phyloP scores from a whole-genome alignment of 805 yeast genomes.

The Teunomyces lycoperdinae region DNA sequence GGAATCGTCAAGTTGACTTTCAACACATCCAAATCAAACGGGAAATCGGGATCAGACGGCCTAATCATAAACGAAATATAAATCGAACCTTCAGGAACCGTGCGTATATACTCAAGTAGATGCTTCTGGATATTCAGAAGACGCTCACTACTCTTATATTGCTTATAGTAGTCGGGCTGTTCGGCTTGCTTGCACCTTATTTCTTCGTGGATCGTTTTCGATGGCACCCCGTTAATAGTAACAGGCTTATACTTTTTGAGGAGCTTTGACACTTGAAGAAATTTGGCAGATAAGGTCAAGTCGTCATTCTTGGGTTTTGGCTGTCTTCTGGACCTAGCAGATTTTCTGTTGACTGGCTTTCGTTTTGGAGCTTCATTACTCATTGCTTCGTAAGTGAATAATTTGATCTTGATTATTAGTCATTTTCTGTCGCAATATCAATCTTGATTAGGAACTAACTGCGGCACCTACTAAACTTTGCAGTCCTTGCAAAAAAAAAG shows the following conservation, averaged over 20 bases:
- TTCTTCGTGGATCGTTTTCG: constrained; percentile 6
- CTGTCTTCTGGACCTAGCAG: neutral
- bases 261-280: constrained; percentile 29
- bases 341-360: neutral
- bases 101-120: constrained; percentile 28
- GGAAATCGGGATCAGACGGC: constrained; percentile 74
- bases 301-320: neutral
- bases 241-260: constrained; percentile 29
- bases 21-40: constrained; percentile 57
- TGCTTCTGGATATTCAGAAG: constrained; percentile 24
- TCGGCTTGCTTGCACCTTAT: constrained; percentile 6
- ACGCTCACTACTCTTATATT: constrained; percentile 7
- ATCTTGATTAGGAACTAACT: neutral
- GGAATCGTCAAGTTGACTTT: constrained; percentile 57
- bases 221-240: constrained; percentile 34
- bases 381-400: neutral
- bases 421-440: neutral
- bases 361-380: constrained; percentile 1
- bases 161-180: constrained; percentile 3
- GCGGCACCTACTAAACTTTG: neutral
- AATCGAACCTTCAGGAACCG: constrained; percentile 18
- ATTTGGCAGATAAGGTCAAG: constrained; percentile 4
- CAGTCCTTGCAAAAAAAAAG: neutral
- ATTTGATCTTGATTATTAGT: neutral
- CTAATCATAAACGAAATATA: constrained; percentile 44